Evolutionary conservation across 2,329 filamentous ascomycete species (phyloP).

Genomic region (Trichoderma sp.): DNA sequence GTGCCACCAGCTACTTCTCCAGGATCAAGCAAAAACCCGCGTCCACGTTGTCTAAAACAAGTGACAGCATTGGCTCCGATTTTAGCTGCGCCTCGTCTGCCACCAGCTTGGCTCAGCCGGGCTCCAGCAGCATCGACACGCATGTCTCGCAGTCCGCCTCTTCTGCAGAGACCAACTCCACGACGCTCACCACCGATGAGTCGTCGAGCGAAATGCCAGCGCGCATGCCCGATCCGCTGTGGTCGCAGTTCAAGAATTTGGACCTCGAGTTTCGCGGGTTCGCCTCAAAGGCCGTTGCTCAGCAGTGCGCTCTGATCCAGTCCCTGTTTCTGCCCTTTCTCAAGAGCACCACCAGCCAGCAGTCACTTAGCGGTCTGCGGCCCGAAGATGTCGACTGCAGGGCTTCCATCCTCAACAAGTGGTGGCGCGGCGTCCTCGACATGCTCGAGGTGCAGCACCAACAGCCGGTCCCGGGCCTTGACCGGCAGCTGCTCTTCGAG

Average conservation of each 20-base stretch:
- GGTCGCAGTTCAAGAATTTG: constrained; percentile 54
- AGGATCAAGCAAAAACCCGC: constrained; percentile 50
- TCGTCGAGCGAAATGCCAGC: constrained; percentile 46
- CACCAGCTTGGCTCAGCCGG: constrained; percentile 45
- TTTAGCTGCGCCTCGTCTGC: constrained; percentile 49
- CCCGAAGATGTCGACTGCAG: constrained; percentile 81
- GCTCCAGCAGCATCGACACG: constrained; percentile 37
- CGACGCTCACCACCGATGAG: constrained; percentile 40
- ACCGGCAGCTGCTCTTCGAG: constrained; percentile 77
- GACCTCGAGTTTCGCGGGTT: constrained; percentile 57
- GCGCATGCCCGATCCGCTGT: constrained; percentile 51
- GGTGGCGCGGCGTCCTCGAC: constrained; percentile 83
- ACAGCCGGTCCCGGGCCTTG: constrained; percentile 78
- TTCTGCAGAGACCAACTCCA: constrained; percentile 38
- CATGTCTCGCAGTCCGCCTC: constrained; percentile 41
- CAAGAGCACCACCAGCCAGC: constrained; percentile 64
- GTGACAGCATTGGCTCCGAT: constrained; percentile 39
- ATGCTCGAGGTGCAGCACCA: constrained; percentile 68
- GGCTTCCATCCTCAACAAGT: constrained; percentile 78
- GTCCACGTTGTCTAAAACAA: constrained; percentile 41
- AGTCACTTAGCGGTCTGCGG: constrained; percentile 62
- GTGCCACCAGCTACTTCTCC: constrained; percentile 49
- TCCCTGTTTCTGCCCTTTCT: constrained; percentile 74
- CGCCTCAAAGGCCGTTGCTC: constrained; percentile 65
- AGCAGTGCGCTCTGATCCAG: constrained; percentile 75